Evolutionary conservation across 805 yeast species (phyloP), one percentile per base, ranked within the genome.

Genomic region (Yamadazyma insecticola): DNA sequence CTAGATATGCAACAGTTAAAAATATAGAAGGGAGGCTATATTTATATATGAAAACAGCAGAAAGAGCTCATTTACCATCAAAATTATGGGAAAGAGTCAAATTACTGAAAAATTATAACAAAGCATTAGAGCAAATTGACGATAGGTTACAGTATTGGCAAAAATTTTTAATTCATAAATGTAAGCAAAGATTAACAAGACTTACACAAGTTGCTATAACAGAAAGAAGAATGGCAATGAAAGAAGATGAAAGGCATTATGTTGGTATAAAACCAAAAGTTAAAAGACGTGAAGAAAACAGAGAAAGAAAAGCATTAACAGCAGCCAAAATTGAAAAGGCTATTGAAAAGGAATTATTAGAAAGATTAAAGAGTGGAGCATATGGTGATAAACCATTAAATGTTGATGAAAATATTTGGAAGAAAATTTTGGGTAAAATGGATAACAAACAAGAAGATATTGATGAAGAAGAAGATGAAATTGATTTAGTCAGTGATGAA

Each of bases 261-360:
- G 96, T 89, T 27, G 95, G 96, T 26, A 78, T 84, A 22, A 88
- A 89, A 49, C 95, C 88, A 41, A 92, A 92, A 70, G 96, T 92
- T 26, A 86, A 82, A 66, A 76, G 96, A 65, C 81, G 97, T 64
- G 98, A 92, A 61, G 80, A 79, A 47, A 83, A 86, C 40, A 76
- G 98, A 59, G 98, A 92, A 63, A 75, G 98, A 59, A 92, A 92
- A 65, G 98, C 98, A 0, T 68, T 92, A 40, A 86, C 86, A 15
- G 97, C 98, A 23, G 98, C 98, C 16, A 85, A 84, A 68, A 86
- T 92, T 46, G 98, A 92, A 57, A 87, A 86, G 63, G 88, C 96
- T 10, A 92, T 92, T 47, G 98, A 92, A 61, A 87, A 87, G 63
- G 98, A 92, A 60, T 72, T 92, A 44, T 70, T 92, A 51, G 96